Evolutionary conservation across 306 rosid genomes (phyloP).

Genomic region (Acacia crassicarpa): DNA sequence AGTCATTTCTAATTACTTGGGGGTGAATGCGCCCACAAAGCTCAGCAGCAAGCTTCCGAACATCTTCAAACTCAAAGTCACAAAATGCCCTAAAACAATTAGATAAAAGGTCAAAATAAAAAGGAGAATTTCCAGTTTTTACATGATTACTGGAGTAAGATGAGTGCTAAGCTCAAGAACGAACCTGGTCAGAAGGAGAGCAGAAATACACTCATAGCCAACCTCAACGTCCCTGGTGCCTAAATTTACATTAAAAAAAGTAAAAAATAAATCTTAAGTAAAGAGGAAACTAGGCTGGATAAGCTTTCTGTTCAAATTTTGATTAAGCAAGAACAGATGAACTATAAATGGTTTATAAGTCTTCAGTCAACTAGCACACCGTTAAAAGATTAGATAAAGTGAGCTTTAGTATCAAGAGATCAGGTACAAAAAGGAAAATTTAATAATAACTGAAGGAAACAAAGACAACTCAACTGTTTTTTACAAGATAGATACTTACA

Average conservation of each 20-base stretch:
- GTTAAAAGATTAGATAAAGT: neutral
- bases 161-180: slow-evolving; percentile 15
- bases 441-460: neutral
- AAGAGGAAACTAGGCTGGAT: neutral
- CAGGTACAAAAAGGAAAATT: neutral
- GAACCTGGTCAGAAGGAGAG: slow-evolving; percentile 70
- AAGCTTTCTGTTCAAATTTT: slow-evolving; percentile 22
- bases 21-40: slow-evolving; percentile 94
- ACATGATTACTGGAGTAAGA: slow-evolving; percentile 26
- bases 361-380: slow-evolving; percentile 6
- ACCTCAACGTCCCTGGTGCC: slow-evolving; percentile 41
- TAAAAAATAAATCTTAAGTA: neutral
- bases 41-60: slow-evolving; percentile 89
- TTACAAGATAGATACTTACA: neutral
- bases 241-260: slow-evolving; percentile 33
- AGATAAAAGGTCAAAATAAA: neutral
- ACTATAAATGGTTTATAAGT: neutral
- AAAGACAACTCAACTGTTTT: slow-evolving; percentile 1
- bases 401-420: neutral
- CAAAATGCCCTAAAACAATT: slow-evolving; percentile 61
- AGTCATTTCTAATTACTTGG: slow-evolving; percentile 45
- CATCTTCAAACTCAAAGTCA: slow-evolving; percentile 82
- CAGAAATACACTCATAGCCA: slow-evolving; percentile 50
- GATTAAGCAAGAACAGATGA: slow-evolving; percentile 8
- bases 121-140: slow-evolving; percentile 6